Evolutionary conservation across 495 filamentous ascomycete genomes (phyloP).

Genomic region (Neurospora sp.): DNA sequence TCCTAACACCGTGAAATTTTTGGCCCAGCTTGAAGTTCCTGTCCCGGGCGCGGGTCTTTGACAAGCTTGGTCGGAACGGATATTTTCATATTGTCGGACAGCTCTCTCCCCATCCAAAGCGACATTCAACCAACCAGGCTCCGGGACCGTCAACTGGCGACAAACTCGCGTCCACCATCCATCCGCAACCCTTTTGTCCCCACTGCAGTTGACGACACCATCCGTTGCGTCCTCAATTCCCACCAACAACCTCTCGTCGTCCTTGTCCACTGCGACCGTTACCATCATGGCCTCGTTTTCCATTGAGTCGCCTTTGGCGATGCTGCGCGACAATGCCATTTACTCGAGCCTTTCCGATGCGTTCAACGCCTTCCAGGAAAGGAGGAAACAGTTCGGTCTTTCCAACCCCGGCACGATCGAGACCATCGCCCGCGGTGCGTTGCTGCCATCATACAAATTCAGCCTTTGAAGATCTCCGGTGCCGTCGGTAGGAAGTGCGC

Average conservation of each 20-base stretch:
- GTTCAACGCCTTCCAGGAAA: constrained; percentile 73
- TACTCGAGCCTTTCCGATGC: constrained; percentile 59
- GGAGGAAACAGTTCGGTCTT: constrained; percentile 77
- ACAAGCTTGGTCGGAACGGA: neutral
- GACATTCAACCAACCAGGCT: neutral
- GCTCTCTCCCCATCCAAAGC: neutral
- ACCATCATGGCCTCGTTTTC: constrained; percentile 33
- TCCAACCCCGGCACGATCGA: constrained; percentile 89
- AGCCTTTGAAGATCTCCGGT: neutral
- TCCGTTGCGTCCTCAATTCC: neutral
- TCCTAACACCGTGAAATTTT: constrained; percentile 21
- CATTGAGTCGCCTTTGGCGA: constrained; percentile 49
- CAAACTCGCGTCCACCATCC: neutral
- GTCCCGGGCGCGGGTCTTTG: neutral
- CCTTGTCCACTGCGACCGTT: constrained; percentile 11
- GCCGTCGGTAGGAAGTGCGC: neutral
- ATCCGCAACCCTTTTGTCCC: neutral
- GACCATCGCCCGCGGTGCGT: constrained; percentile 57
- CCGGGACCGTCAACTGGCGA: neutral
- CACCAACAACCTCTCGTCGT: neutral
- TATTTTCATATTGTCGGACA: neutral
- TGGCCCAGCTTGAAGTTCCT: constrained; percentile 9
- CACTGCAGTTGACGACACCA: neutral
- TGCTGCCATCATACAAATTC: neutral
- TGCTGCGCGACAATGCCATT: constrained; percentile 64